phyloP scores from a whole-genome alignment of 345 rosid species.

The Durio zibethinus region DNA sequence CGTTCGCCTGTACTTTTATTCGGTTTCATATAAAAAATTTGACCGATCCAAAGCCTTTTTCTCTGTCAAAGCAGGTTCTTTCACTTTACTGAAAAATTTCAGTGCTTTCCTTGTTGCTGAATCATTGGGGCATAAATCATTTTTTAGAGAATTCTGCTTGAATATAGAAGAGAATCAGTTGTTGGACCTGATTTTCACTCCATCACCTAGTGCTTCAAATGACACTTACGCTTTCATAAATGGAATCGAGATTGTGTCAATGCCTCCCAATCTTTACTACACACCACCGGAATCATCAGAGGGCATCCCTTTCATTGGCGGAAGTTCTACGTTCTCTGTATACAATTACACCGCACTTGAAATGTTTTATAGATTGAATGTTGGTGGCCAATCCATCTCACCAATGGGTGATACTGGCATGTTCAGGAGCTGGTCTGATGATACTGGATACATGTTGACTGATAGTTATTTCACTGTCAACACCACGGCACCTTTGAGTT shows the following conservation, averaged over 20 bases:
- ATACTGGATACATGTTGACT: conserved; percentile 18
- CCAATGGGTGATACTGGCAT: conserved; percentile 49
- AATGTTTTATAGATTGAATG: not conserved
- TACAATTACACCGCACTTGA: not conserved
- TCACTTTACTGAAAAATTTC: not conserved
- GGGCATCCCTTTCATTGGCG: not conserved
- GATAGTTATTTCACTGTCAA: not conserved
- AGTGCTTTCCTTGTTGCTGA: not conserved
- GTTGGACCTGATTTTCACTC: no score
- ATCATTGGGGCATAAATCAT: no score
- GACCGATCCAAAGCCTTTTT: not conserved
- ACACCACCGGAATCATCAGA: not conserved
- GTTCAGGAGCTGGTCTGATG: conserved; percentile 65
- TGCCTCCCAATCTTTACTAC: not conserved
- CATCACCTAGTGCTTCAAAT: not conserved
- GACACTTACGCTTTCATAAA: not conserved
- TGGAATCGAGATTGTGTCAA: not conserved
- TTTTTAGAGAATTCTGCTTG: no score
- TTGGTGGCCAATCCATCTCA: conserved; percentile 14
- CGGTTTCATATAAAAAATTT: not conserved
- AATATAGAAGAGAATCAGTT: not conserved
- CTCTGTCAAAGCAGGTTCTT: not conserved
- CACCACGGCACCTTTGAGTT: conserved; percentile 10
- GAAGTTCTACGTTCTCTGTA: not conserved
- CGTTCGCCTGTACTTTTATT: not conserved